These are phyloP conservation scores for Angophora floribunda DNA, from an alignment of 345 rosid genomes.

Conservation along the genomic window DNA sequence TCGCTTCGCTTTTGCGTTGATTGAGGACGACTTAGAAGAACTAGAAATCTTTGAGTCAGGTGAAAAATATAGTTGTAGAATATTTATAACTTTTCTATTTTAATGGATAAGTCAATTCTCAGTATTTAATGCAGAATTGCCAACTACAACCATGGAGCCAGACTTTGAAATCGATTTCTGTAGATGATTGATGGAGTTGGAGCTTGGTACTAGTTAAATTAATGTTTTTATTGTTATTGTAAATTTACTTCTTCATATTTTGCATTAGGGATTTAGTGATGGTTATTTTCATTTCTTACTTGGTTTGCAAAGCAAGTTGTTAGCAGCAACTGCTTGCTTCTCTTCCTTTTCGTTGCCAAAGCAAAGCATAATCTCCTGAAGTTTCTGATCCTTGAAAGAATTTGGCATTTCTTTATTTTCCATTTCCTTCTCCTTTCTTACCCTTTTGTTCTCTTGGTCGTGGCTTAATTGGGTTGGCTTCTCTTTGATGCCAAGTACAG, in stretches of 20 bases:
- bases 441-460: background rate
- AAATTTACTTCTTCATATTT: background rate
- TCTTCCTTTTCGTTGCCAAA: background rate
- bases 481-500: background rate
- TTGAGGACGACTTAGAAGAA: background rate
- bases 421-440: background rate
- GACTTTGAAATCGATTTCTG: no score
- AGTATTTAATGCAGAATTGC: background rate
- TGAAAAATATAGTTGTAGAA: background rate
- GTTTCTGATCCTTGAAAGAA: background rate
- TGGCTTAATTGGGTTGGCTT: background rate
- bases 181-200: background rate
- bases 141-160: background rate
- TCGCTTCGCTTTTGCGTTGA: accelerated
- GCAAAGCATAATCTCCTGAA: background rate
- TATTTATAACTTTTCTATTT: no score
- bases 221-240: background rate
- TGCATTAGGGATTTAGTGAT: background rate
- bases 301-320: background rate
- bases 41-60: accelerated
- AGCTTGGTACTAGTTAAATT: background rate
- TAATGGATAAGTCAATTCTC: background rate
- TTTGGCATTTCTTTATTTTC: background rate
- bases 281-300: background rate
- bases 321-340: background rate